Evolutionary conservation across 1,139 yeast genomes (phyloP).

Genomic region (Taphrina populina): DNA sequence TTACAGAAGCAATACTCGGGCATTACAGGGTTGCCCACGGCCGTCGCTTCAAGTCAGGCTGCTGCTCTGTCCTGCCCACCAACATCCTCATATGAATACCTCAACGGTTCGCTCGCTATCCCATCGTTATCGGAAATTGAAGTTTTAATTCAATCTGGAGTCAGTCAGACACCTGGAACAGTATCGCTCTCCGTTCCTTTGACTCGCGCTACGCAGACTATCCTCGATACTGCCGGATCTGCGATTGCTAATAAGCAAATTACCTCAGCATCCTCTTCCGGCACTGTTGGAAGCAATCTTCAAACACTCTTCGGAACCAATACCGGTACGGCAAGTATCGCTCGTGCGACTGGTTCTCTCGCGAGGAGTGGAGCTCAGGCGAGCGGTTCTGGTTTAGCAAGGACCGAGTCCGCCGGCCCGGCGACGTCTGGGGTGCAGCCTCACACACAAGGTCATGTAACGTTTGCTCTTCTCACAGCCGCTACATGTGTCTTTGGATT

Average conservation of each 20-base stretch:
- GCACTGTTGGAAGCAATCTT: constrained; percentile 8
- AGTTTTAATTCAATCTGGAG: constrained; percentile 13
- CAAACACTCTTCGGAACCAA: constrained; percentile 20
- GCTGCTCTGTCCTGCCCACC: constrained; percentile 39
- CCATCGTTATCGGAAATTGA: constrained; percentile 41
- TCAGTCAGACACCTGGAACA: constrained; percentile 19
- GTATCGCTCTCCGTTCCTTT: constrained; percentile 46
- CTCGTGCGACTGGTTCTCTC: constrained; percentile 5
- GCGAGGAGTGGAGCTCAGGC: too few relatives aligned
- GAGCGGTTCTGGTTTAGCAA: too few relatives aligned
- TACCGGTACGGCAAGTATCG: constrained; percentile 17
- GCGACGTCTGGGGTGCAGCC: too few relatives aligned
- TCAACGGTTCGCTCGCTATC: constrained; percentile 41
- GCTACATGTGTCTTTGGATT: too few relatives aligned
- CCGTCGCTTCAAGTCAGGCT: constrained; percentile 39
- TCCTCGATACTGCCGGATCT: constrained; percentile 55
- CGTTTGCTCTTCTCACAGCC: too few relatives aligned
- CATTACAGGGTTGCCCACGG: constrained; percentile 42
- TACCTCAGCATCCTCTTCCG: constrained; percentile 22
- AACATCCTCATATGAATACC: constrained; percentile 42
- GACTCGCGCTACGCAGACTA: constrained; percentile 49
- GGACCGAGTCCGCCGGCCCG: too few relatives aligned
- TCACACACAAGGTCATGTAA: too few relatives aligned
- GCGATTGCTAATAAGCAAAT: constrained; percentile 48
- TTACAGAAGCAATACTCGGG: constrained; percentile 54